Evolutionary conservation across 2,329 filamentous ascomycete genomes (phyloP), one percentile per base, ranked within the genome.

Genomic region (Malbranchea zuffiana): DNA sequence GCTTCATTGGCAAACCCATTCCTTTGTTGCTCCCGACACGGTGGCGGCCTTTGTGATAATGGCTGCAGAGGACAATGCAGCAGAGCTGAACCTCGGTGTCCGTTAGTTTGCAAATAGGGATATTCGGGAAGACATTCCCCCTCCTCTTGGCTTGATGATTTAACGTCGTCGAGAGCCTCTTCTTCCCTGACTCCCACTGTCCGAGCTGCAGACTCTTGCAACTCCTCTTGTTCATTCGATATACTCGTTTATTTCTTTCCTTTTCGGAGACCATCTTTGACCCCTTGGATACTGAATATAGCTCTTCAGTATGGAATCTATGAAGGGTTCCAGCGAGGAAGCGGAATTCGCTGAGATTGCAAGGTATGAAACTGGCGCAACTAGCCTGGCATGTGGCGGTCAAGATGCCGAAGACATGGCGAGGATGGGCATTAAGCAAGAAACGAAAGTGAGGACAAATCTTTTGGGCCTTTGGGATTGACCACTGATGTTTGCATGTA

Each of bases 401-500:
- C n/a, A n/a, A n/a, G n/a, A n/a, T n/a, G 33, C 24, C n/a, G 24
- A 15, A 5, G 21, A 35, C 20, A 35, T 35, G 33, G 33, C 33
- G 4, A 35, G 20, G 17, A 8, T 35, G 15, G 33, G 33, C 16
- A 11, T 35, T 10, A 23, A 20, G 3, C 33, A 35, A 13, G 33
- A 35, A 28, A 35, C 33, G 12, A 35, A 35, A 25, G 33, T 35
- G 16, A 16, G 33, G 13, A 18, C 29, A 32, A 16, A 4, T 11
- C 3, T 4, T 8, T 15, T 10, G 16, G 7, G 32, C 5, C 32
- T 5, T 21, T 27, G 15, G 4, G 21, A 12, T 17, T 3, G 10
- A 11, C 33, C 29, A 13, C 27, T 25, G 12, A 18, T 5, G 8
- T 8, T 18, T 15, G 11, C 6, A 18, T 10, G 27, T 12, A 35